A percentile compares a stretch with the other conserved stretches of the same genome.
Conservation (phyloP, 768 basidiomycete species). For the Hysterangium stoloniferum region DNA sequence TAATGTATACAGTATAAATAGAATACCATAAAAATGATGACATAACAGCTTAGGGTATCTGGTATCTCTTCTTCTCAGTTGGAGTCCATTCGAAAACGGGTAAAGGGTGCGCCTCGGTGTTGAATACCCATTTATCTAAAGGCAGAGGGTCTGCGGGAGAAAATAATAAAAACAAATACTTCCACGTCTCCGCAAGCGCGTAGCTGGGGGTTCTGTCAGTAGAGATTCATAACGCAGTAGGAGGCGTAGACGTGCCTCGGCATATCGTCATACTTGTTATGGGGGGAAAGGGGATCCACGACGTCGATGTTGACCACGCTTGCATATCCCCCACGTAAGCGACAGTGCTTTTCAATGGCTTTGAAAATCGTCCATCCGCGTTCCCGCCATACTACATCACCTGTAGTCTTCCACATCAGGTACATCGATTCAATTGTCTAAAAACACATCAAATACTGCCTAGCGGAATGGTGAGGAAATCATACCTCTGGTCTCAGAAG, state of each 20-base stretch:
- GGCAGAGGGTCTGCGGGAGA: constrained; percentile 50
- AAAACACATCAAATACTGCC: neutral
- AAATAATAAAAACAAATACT: constrained; percentile 68
- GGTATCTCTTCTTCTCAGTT: no score
- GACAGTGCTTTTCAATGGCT: constrained; percentile 53
- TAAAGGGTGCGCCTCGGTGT: no score
- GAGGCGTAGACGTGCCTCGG: constrained; percentile 57
- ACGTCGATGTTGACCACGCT: constrained; percentile 42
- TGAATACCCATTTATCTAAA: constrained; percentile 39
- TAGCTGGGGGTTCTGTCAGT: constrained; percentile 26
- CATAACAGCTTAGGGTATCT: no score
- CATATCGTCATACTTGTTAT: constrained; percentile 58
- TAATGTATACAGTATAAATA: no score
- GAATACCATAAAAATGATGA: no score
- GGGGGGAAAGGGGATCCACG: constrained; percentile 25
- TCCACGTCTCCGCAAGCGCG: constrained; percentile 55
- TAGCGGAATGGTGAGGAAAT: constrained; percentile 5
- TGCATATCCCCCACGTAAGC: constrained; percentile 55
- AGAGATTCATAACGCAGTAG: neutral
- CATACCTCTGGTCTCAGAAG: constrained; percentile 65
- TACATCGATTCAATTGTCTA: constrained; percentile 72
- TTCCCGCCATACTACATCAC: constrained; percentile 59
- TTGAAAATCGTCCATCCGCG: constrained; percentile 66
- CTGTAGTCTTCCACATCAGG: constrained; percentile 62
- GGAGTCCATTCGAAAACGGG: no score